phyloP scores from a whole-genome alignment of 495 filamentous ascomycete genomes.

The Tetracladium setigerum region DNA sequence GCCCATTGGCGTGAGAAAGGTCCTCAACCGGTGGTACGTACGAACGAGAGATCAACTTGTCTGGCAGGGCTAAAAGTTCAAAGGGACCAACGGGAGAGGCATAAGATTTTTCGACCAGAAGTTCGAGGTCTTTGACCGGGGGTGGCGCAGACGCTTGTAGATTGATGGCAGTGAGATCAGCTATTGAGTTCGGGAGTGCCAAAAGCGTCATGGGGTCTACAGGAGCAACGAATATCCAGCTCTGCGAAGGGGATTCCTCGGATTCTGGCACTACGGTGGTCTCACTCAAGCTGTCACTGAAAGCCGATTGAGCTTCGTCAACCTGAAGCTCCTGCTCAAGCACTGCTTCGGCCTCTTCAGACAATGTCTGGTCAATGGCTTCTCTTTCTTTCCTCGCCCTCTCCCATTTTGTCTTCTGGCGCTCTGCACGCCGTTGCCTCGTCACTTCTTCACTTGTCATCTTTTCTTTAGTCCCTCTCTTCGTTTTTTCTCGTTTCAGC shows the following conservation, averaged over 20 bases:
- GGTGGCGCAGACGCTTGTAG: slow-evolving; percentile 29
- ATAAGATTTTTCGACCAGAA: neutral
- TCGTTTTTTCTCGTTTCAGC: slow-evolving; percentile 73
- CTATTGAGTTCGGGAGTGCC: slow-evolving; percentile 28
- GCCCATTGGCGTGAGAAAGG: too few species aligned
- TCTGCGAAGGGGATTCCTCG: too few species aligned
- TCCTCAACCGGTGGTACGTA: too few species aligned
- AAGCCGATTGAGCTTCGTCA: too few species aligned
- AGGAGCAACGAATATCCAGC: slow-evolving; percentile 13
- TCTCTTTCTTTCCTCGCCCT: slow-evolving; percentile 78
- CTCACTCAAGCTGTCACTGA: too few species aligned
- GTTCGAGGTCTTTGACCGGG: slow-evolving; percentile 22
- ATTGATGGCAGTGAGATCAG: slow-evolving; percentile 22
- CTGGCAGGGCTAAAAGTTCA: slow-evolving; percentile 31
- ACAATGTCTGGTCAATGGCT: slow-evolving; percentile 63
- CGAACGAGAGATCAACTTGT: slow-evolving; percentile 1
- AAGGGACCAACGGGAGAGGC: slow-evolving; percentile 28
- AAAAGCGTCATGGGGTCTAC: slow-evolving; percentile 30
- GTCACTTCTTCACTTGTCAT: slow-evolving; percentile 74
- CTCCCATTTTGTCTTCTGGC: slow-evolving; percentile 79
- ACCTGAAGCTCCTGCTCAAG: neutral
- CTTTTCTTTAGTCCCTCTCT: slow-evolving; percentile 50
- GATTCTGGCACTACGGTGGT: too few species aligned
- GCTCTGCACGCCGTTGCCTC: slow-evolving; percentile 65
- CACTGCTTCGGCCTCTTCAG: slow-evolving; percentile 46